These are phyloP conservation scores for Cytospora mali DNA, from an alignment of 2,329 filamentous ascomycete species.

Conservation along the genomic window DNA sequence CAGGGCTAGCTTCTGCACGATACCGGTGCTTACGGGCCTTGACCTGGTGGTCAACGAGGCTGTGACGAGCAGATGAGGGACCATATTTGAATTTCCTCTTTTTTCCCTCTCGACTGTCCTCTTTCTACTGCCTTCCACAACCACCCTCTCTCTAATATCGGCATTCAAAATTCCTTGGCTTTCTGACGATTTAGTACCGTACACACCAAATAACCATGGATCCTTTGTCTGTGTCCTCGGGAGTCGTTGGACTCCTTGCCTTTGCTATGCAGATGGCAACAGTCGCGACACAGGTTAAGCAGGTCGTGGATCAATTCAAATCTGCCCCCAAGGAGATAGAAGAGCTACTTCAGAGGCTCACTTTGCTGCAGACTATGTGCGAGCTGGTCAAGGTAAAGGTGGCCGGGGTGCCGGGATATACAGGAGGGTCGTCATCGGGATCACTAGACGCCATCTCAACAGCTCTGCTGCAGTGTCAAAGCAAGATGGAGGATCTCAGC, in stretches of 20 bases:
- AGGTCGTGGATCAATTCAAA: not conserved
- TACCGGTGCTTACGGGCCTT: too few species aligned
- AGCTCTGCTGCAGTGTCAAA: not conserved
- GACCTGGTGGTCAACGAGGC: not conserved
- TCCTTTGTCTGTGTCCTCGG: slow-evolving; percentile 2
- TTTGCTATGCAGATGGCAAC: slow-evolving; percentile 4
- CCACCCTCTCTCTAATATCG: not conserved
- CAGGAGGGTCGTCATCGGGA: too few species aligned
- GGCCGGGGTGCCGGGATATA: not conserved
- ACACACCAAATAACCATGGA: not conserved
- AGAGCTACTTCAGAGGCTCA: not conserved
- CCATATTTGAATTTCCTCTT: not conserved
- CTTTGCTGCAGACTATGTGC: not conserved
- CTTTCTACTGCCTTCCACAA: not conserved
- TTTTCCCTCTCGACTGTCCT: not conserved
- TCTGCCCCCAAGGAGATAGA: not conserved
- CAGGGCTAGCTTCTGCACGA: too few species aligned
- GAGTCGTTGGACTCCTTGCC: not conserved
- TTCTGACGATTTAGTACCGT: not conserved
- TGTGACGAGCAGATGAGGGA: not conserved
- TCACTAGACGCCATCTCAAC: not conserved
- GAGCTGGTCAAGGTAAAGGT: not conserved
- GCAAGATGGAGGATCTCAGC: not conserved
- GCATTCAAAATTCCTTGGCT: not conserved
- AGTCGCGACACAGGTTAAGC: not conserved